Evolutionary conservation across 2,329 filamentous ascomycete genomes (phyloP), one percentile per base, ranked within the genome.

Genomic region (Diplocarpon rosae): DNA sequence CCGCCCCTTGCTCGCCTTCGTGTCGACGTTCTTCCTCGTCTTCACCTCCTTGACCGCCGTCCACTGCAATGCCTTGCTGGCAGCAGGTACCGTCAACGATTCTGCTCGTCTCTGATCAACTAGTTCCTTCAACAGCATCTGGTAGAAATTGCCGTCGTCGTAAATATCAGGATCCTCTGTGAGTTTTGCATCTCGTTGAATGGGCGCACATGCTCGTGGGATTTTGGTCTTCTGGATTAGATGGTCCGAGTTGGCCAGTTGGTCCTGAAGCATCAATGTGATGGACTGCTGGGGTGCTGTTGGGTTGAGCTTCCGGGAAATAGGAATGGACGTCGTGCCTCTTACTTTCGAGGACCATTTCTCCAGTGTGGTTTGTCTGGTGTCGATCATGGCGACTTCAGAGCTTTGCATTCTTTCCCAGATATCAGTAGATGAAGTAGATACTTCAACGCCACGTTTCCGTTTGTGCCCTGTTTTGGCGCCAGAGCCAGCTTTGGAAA

Each of bases 111-210:
- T 83, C 62, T 93, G 86, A 60, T 95, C 87, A 9, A 98, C 83
- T 1, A 98, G 78, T 59, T 95, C 87, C 62, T 95, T 93, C 24
- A 98, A 76, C 2, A 98, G 75, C 12, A 92, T 69, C 62, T 94
- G 87, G 66, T 98, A 98, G 64, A 96, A 95, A 61, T 93, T 81
- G 10, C 85, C 86, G 57, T 98, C 92, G 61, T 96, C 90, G 67
- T 92, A 98, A 54, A 95, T 79, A 15, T 70, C 66, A 1, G 64
- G 62, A 57, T 80, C 78, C 53, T 81, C 73, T 9, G 67, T 64
- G 17, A 78, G 58, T 58, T 76, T 75, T 51, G 66, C 67, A 27
- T 71, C 71, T 0, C 73, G 72, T 56, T 90, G 85, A 0, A 76
- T 66, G 0, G 85, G 85, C 0, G 85, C 85, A 57, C 85, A 89